phyloP scores from a whole-genome alignment of 441 rosid genomes.

The Syzygium syzygioides region DNA sequence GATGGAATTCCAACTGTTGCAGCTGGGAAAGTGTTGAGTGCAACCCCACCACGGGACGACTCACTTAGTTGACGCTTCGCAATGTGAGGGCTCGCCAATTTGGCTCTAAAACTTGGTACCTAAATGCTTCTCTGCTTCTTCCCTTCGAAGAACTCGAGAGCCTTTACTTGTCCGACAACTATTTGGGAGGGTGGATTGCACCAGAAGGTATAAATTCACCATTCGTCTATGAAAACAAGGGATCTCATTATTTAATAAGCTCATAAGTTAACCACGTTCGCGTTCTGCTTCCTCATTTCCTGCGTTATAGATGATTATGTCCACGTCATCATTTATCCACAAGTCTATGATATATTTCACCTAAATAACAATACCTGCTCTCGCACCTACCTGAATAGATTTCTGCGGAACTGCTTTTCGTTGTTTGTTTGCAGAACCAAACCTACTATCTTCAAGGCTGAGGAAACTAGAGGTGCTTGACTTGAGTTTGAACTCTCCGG shows the following conservation, averaged over 20 bases:
- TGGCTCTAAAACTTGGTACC: neutral
- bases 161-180: accelerated
- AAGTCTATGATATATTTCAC: accelerated
- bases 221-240: accelerated
- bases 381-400: accelerated
- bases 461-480: neutral
- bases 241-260: no score
- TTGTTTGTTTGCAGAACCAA: neutral
- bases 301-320: accelerated
- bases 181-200: neutral
- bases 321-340: neutral
- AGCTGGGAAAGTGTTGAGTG: accelerated
- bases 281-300: accelerated
- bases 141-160: neutral
- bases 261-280: accelerated
- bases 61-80: accelerated
- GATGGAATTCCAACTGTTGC: neutral
- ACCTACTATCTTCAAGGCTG: neutral
- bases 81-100: accelerated
- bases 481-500: neutral
- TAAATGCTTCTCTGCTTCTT: neutral
- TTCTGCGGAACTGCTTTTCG: accelerated
- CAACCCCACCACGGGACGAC: neutral
- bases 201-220: neutral
- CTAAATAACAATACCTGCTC: accelerated